phyloP scores from a whole-genome alignment of 192 early-diverging fungal genomes.

The Entrophospora sp. region DNA sequence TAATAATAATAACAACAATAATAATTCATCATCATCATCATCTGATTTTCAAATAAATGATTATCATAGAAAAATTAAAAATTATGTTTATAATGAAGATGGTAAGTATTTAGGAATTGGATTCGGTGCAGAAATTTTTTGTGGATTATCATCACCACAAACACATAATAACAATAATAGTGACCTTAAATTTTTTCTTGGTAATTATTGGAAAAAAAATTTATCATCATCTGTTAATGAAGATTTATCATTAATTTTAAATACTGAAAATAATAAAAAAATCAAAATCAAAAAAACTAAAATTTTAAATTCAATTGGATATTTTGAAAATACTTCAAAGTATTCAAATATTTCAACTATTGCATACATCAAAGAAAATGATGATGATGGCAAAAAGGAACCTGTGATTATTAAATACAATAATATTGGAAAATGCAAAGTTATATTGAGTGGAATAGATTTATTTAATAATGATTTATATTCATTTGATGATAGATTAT shows the following conservation, averaged over 20 bases:
- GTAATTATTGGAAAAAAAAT: neutral
- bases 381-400: neutral
- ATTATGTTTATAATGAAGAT: conserved; percentile 57
- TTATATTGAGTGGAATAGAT: neutral
- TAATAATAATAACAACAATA: conserved; percentile 45
- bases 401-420: conserved; percentile 43
- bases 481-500: too few species aligned
- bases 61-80: conserved; percentile 50
- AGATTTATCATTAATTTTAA: neutral
- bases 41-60: conserved; percentile 68
- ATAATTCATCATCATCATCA: conserved; percentile 26
- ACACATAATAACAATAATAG: conserved; percentile 54
- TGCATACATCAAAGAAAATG: neutral
- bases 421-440: conserved; percentile 25
- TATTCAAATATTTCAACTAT: neutral
- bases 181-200: conserved; percentile 71
- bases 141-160: conserved; percentile 61
- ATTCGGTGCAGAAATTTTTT: conserved; percentile 83
- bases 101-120: conserved; percentile 91
- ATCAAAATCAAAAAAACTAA: neutral
- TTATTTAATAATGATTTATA: neutral
- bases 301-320: neutral
- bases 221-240: too few species aligned
- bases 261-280: neutral
- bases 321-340: neutral